A percentile compares a stretch with the other conserved stretches of the same genome.
Conservation (phyloP, 1,284 basidiomycete species). For the Melanopsichium pennsylvanicum region DNA sequence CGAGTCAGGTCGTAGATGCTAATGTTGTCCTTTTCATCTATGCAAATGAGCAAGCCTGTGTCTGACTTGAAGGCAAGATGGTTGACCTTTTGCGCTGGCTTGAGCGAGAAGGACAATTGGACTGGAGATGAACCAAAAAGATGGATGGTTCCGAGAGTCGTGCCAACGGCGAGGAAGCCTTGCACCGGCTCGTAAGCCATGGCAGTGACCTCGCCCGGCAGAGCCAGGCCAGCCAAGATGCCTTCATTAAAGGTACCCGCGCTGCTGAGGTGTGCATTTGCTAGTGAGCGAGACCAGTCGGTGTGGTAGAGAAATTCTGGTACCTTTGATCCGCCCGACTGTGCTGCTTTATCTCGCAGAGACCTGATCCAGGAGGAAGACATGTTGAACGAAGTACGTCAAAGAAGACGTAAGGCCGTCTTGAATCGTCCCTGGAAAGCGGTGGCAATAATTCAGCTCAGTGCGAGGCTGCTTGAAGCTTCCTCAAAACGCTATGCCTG, state of each 20-base stretch:
- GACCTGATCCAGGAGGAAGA: conserved; percentile 41
- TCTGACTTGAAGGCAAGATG: conserved; percentile 74
- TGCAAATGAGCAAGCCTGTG: conserved; percentile 72
- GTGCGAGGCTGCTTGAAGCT: no score
- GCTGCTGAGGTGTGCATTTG: conserved; percentile 42
- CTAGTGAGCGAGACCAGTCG: conserved; percentile 41
- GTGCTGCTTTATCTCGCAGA: conserved; percentile 29
- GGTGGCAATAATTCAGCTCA: no score
- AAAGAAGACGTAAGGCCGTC: no score
- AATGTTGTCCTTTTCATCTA: conserved; percentile 75
- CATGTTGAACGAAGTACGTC: conserved; percentile 3
- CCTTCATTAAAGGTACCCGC: conserved; percentile 57
- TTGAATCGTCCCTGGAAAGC: no score
- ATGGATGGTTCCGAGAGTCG: conserved; percentile 70
- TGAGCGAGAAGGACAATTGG: conserved; percentile 70
- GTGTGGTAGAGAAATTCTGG: conserved; percentile 30
- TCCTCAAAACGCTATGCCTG: no score
- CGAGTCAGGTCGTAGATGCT: conserved; percentile 76
- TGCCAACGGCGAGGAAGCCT: conserved; percentile 77
- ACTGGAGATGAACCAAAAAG: conserved; percentile 76
- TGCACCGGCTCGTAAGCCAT: conserved; percentile 61
- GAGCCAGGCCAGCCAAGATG: conserved; percentile 56
- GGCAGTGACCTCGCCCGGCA: conserved; percentile 63
- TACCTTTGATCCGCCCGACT: conserved; percentile 20
- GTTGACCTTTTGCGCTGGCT: conserved; percentile 71